Percentiles rank a stretch among this genome's conserved stretches.
Conservation (phyloP, 2,329 filamentous ascomycete species). For the Aspergillus cejpii region DNA sequence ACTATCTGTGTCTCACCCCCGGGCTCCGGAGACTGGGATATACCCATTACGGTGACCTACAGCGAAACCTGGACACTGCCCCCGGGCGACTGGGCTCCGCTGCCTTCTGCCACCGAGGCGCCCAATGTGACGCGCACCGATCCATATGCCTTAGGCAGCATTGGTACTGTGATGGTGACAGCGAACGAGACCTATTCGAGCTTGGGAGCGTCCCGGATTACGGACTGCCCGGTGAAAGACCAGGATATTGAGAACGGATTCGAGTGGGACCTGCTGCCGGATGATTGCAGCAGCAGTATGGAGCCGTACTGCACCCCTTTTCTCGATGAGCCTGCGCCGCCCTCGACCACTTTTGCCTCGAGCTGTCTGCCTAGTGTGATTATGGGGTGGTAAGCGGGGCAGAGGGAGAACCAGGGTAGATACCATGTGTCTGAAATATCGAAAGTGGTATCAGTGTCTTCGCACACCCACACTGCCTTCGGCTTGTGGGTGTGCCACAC, state of each 20-base stretch:
- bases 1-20: conserved; percentile 1
- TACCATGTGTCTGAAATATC: neutral
- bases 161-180: neutral
- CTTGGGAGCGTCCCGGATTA: neutral
- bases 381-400: neutral
- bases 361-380: conserved; percentile 1
- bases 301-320: neutral
- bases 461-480: too few relatives aligned
- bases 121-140: neutral
- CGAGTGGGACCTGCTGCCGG: neutral
- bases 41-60: neutral
- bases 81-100: neutral
- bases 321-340: neutral
- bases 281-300: neutral
- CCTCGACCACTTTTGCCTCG: neutral
- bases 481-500: too few relatives aligned
- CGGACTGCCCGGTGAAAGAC: neutral
- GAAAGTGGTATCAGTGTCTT: neutral
- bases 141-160: neutral
- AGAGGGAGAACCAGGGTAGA: neutral
- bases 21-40: neutral
- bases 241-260: conserved; percentile 1
- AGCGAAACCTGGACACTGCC: neutral
- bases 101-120: neutral
- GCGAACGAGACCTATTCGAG: neutral